phyloP scores from a whole-genome alignment of 495 filamentous ascomycete genomes.

The Podospora pseudocomata region DNA sequence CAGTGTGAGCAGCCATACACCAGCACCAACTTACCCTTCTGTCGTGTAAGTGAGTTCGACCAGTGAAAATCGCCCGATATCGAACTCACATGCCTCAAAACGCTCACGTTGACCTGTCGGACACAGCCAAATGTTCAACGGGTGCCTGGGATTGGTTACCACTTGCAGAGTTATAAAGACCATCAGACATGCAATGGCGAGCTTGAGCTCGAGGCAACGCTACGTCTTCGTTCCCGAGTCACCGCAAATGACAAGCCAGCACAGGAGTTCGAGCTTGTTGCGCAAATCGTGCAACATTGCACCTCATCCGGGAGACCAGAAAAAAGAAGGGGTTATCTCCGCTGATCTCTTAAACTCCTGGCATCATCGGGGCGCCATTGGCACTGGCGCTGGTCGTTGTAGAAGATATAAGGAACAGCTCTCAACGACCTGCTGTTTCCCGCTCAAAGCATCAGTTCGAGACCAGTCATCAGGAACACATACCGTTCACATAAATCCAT shows the following conservation, averaged over 20 bases:
- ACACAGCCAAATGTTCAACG: neutral
- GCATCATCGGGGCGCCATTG: slow-evolving; percentile 3
- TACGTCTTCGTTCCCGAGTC: neutral
- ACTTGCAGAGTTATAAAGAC: neutral
- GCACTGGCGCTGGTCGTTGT: neutral
- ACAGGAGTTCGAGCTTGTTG: slow-evolving; percentile 5
- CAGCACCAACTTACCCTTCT: neutral
- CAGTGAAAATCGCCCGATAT: neutral
- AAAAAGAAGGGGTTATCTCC: slow-evolving; percentile 7
- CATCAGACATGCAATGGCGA: slow-evolving; percentile 1
- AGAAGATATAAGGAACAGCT: slow-evolving; percentile 3
- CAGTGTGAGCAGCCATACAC: slow-evolving; percentile 10
- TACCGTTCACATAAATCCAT: neutral
- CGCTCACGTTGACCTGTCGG: neutral
- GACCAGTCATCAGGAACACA: neutral
- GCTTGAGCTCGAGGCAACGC: neutral
- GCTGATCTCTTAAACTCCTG: neutral
- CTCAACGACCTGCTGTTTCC: neutral
- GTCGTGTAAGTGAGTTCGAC: neutral
- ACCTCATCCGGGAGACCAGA: slow-evolving; percentile 15
- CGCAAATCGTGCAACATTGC: slow-evolving; percentile 23
- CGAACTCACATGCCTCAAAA: neutral
- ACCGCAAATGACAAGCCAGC: slow-evolving; percentile 1
- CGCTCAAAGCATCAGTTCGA: neutral
- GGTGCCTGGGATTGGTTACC: neutral